Evolutionary conservation across 371 early-diverging fungal genomes (phyloP), one percentile per base, ranked within the genome.

Genomic region (Batrachochytrium dendrobatidis): DNA sequence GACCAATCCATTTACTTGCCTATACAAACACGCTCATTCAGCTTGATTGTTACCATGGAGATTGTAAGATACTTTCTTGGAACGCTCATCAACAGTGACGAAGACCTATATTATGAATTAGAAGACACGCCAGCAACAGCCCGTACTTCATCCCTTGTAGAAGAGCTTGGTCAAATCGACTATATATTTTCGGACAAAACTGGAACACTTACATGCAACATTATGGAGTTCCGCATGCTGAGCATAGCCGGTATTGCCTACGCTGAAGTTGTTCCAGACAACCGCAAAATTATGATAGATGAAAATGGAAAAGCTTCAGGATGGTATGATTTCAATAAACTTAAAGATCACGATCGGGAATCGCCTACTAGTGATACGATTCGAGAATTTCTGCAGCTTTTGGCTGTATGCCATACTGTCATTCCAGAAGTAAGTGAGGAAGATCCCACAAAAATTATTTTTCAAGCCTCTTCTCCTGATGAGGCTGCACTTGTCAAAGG

Each of bases 161-260:
- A 97, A 70, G 95, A 97, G 63, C 72, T 95, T 12, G 98, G 95
- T 18, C 88, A 89, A 68, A 88, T 98, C 59, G 89, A 91, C 52
- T 94, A 91, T 70, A 84, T 99, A 45, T 89, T 99, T 56, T 88
- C 92, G 35, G 99, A 99, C 73, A 99, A 99, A 76, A 99, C 98
- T 8, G 98, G 98, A 15, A 97, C 98, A 5, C 73, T 97, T 28
- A 97, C 98, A 0, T 87, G 90, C 65, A 97, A 97, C 75, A 77
- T 89, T 22, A 97, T 95, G 98, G 76, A 83, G 59, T 87, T 90
- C 59, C 82, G 85, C 51, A 88, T 87, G 56, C 65, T 72, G 50
- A 79, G 83, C 53, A 84, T 89, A 22, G 87, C 76, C 3, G 90
- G 91, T 0, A 74, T 82, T 35, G 80, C 81, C 1, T 87, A 84